Evolutionary conservation across 352 stramenopile species (phyloP).

Genomic region (Hyaloperonospora brassicae): DNA sequence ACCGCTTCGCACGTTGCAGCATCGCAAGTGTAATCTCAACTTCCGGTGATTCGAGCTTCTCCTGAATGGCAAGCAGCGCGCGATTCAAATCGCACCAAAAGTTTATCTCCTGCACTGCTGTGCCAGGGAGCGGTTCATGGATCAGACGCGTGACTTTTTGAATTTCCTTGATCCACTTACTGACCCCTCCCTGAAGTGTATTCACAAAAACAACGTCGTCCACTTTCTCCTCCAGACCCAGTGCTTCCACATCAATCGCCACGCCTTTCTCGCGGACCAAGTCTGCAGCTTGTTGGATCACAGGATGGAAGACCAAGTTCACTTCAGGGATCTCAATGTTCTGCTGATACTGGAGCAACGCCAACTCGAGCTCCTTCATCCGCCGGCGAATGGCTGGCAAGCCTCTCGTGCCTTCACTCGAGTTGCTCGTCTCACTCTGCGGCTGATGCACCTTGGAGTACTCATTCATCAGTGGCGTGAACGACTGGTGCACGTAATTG

Average conservation of each 20-base stretch:
- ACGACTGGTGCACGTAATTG: slow-evolving; percentile 86
- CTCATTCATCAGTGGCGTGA: slow-evolving; percentile 78
- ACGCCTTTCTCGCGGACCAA: slow-evolving; percentile 67
- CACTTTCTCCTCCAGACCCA: slow-evolving; percentile 76
- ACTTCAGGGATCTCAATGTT: slow-evolving; percentile 93
- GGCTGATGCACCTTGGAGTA: slow-evolving; percentile 81
- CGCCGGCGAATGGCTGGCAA: slow-evolving; percentile 80
- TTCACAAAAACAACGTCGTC: slow-evolving; percentile 82
- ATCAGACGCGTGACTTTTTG: slow-evolving; percentile 89
- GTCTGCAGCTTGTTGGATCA: slow-evolving; percentile 76
- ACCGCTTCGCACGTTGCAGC: slow-evolving; percentile 88
- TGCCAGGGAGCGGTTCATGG: slow-evolving; percentile 79
- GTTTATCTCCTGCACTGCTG: slow-evolving; percentile 90
- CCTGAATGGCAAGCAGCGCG: slow-evolving; percentile 77
- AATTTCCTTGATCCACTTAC: slow-evolving; percentile 93
- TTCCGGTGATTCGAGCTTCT: slow-evolving; percentile 82
- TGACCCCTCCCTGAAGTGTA: slow-evolving; percentile 84
- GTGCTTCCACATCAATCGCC: slow-evolving; percentile 70
- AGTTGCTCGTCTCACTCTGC: slow-evolving; percentile 51
- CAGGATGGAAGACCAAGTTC: slow-evolving; percentile 80
- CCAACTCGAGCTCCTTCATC: slow-evolving; percentile 92
- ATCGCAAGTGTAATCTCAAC: slow-evolving; percentile 88
- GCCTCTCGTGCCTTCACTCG: slow-evolving; percentile 60
- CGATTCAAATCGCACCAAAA: slow-evolving; percentile 92
- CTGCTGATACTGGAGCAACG: slow-evolving; percentile 90